These are phyloP conservation scores for Pichia sp. DNA, from an alignment of 1,139 yeast species.

Conservation along the genomic window DNA sequence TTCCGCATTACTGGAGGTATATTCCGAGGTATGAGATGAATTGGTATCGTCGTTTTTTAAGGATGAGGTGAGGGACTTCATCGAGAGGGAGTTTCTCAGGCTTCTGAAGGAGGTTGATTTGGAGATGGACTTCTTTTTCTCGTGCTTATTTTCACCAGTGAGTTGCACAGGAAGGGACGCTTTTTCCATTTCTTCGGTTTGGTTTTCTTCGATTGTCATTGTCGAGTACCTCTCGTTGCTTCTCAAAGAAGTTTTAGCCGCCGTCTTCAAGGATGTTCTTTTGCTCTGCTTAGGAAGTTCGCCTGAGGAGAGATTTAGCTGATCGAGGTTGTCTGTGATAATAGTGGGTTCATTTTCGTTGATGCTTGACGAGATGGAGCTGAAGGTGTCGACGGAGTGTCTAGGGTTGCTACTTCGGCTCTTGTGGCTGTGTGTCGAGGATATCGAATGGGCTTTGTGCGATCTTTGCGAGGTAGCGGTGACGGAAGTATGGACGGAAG, in stretches of 20 bases:
- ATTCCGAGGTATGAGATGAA: not conserved
- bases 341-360: not conserved
- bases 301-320: not conserved
- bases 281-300: not conserved
- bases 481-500: not conserved
- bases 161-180: not conserved
- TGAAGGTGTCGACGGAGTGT: slow-evolving; percentile 8
- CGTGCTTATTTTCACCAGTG: not conserved
- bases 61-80: slow-evolving; percentile 22
- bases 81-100: slow-evolving; percentile 26
- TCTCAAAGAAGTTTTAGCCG: not conserved
- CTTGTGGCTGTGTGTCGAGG: not conserved
- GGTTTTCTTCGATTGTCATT: not conserved
- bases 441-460: not conserved
- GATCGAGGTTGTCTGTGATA: slow-evolving; percentile 6
- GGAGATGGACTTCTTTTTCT: slow-evolving; percentile 6
- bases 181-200: too few relatives aligned
- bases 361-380: slow-evolving; percentile 10
- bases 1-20: slow-evolving; percentile 1
- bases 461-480: not conserved
- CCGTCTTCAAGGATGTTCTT: not conserved
- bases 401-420: not conserved
- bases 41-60: not conserved
- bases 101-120: slow-evolving; percentile 20
- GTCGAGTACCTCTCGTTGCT: not conserved